These are phyloP conservation scores for Magnusiomyces clavatus DNA, from an alignment of 1,139 yeast species.

Conservation along the genomic window DNA sequence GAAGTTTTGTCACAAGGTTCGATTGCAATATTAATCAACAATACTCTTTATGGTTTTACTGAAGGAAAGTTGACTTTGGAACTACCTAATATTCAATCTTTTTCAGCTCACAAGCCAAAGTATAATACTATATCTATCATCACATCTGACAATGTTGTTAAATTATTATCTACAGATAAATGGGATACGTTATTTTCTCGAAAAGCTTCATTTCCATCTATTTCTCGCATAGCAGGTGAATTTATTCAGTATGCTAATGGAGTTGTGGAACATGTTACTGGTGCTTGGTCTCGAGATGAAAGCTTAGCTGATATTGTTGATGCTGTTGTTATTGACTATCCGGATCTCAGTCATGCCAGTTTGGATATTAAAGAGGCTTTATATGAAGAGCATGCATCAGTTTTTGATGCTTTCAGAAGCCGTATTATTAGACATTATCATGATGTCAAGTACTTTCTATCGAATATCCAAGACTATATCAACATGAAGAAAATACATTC, in stretches of 20 bases:
- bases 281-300: slow-evolving; percentile 43
- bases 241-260: slow-evolving; percentile 15
- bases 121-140: not conserved
- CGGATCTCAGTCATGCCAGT: slow-evolving; percentile 28
- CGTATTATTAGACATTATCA: slow-evolving; percentile 38
- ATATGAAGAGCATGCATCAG: slow-evolving; percentile 34
- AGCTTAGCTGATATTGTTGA: slow-evolving; percentile 37
- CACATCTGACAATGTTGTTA: not conserved
- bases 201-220: not conserved
- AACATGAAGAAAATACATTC: not conserved
- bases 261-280: slow-evolving; percentile 10
- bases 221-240: not conserved
- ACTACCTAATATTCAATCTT: not conserved
- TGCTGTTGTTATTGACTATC: slow-evolving; percentile 36
- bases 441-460: slow-evolving; percentile 15
- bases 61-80: not conserved
- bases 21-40: not conserved
- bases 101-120: not conserved
- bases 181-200: not conserved
- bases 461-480: slow-evolving; percentile 3
- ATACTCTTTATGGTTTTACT: not conserved
- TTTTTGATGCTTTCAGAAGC: slow-evolving; percentile 37
- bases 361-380: slow-evolving; percentile 34
- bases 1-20: not conserved
- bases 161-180: not conserved